A percentile compares a stretch with the other conserved stretches of the same genome.
Conservation (phyloP, 75 land plant genomes). For the Isoetes taiwanensis region DNA sequence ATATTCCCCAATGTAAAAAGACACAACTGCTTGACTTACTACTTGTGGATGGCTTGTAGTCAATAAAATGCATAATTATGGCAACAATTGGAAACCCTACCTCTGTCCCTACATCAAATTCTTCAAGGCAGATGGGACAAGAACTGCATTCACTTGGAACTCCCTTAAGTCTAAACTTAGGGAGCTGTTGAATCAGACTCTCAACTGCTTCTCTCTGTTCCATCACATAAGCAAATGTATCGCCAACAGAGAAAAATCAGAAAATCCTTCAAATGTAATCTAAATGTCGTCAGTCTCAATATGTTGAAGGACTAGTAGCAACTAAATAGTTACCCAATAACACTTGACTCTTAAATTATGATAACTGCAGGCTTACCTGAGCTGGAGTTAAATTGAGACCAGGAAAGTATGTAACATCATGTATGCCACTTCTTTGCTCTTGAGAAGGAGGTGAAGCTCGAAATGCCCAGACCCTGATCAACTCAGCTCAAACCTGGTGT, state of each 20-base stretch:
- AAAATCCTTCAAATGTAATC: no score
- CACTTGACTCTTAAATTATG: neutral
- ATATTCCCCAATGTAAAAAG: no score
- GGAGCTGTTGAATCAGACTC: slow-evolving; percentile 88
- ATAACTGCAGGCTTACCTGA: slow-evolving; percentile 33
- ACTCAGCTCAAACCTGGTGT: slow-evolving; percentile 72
- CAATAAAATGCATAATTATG: neutral
- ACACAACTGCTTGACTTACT: no score
- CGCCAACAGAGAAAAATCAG: no score
- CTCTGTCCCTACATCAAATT: slow-evolving; percentile 78
- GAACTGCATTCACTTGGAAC: slow-evolving; percentile 87
- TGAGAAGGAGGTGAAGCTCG: slow-evolving; percentile 51
- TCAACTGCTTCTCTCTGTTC: slow-evolving; percentile 88
- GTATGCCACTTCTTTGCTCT: slow-evolving; percentile 65
- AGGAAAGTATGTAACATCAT: slow-evolving; percentile 75
- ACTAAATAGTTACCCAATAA: no score
- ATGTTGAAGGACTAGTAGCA: no score
- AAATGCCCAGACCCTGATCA: slow-evolving; percentile 83
- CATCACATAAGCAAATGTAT: neutral
- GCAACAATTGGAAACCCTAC: slow-evolving; percentile 17
- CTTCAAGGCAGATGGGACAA: slow-evolving; percentile 92
- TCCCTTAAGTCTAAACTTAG: slow-evolving; percentile 71
- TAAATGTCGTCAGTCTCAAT: no score
- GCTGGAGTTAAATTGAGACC: slow-evolving; percentile 71
- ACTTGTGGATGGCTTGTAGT: no score